These are phyloP conservation scores for Vaccinium corymbosum DNA, from an alignment of 148 eudicot genomes.

Conservation along the genomic window DNA sequence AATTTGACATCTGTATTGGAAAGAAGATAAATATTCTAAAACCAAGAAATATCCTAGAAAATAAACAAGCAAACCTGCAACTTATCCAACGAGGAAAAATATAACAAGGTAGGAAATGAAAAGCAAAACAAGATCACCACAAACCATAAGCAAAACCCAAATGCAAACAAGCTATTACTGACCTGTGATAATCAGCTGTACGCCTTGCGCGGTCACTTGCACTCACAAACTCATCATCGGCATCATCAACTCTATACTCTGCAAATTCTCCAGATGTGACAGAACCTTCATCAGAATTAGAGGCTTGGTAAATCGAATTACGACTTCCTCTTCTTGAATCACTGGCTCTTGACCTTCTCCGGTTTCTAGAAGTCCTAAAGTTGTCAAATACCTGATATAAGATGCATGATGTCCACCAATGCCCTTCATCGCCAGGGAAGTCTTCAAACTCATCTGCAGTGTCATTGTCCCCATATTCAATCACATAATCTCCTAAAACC, in stretches of 20 bases:
- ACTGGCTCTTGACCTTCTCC: constrained; percentile 68
- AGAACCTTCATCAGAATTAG: constrained; percentile 93
- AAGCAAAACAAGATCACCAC: background rate
- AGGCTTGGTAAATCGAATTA: constrained; percentile 58
- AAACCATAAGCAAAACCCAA: background rate
- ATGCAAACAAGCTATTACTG: constrained; percentile 26
- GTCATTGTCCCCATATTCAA: constrained; percentile 91
- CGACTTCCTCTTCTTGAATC: constrained; percentile 67
- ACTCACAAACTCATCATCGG: constrained; percentile 60
- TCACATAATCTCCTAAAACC: constrained; percentile 94
- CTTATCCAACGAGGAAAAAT: background rate
- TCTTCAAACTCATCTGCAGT: constrained; percentile 82
- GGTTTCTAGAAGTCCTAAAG: constrained; percentile 69
- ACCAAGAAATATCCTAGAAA: background rate
- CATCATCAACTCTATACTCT: constrained; percentile 64
- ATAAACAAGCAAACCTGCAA: background rate
- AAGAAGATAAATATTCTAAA: background rate
- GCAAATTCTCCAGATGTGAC: constrained; percentile 68
- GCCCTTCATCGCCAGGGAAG: constrained; percentile 79
- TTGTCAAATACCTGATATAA: constrained; percentile 88
- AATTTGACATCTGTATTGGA: background rate
- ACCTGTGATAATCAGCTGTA: constrained; percentile 59
- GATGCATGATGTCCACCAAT: constrained; percentile 98
- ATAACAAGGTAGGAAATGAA: background rate
- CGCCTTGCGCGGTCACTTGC: constrained; percentile 44